Base-by-base conservation (phyloP, 2,329 filamentous ascomycete genomes). In the Neonectria sp. region DNA sequence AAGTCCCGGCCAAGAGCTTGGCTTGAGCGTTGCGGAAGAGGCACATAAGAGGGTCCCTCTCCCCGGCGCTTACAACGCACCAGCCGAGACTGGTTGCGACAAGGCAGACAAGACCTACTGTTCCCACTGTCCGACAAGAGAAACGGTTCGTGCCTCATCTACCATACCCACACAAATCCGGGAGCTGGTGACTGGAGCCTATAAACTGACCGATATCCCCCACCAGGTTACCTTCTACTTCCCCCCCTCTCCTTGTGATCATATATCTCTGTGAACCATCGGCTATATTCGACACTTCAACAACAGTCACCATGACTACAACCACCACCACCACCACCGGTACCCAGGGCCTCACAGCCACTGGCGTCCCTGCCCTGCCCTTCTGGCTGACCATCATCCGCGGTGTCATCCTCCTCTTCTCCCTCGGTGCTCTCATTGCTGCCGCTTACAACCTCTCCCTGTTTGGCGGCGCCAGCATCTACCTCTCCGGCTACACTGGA, bases 371-470 rank as follows among this genome's bases (percentile, higher is more conserved):
- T 55, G 73, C 75, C 25, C 67, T 77, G 59, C 81, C 83, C 2
- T 65, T 70, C 9, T 83, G 77, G 75, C 71, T 85, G 25, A 72
- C 81, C 25, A 80, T 79, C 68, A 62, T 85, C 55, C 80, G 81
- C 66, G 75, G 76, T 49, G 79, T 72, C 65, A 80, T 83, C 57
- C 61, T 85, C 43, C 71, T 81, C 17, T 76, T 86, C 25, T 81
- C 82, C 4, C 69, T 83, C 40, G 76, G 80, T 57, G 73, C 82
- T 45, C 74, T 86, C 35, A 81, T 79, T 35, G 74, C 85, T 5
- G 77, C 79, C 52, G 83, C 80, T 24, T 85, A 83, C 68, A 77
- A 81, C 12, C 55, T 83, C 15, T 81, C 82, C 2, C 67, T 84
- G 15, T 79, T 79, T 17, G 72, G 73, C 17, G 65, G 67, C 17